Evolutionary conservation across 108 stramenopile species (phyloP).

Genomic region (Epithemia pelagica): DNA sequence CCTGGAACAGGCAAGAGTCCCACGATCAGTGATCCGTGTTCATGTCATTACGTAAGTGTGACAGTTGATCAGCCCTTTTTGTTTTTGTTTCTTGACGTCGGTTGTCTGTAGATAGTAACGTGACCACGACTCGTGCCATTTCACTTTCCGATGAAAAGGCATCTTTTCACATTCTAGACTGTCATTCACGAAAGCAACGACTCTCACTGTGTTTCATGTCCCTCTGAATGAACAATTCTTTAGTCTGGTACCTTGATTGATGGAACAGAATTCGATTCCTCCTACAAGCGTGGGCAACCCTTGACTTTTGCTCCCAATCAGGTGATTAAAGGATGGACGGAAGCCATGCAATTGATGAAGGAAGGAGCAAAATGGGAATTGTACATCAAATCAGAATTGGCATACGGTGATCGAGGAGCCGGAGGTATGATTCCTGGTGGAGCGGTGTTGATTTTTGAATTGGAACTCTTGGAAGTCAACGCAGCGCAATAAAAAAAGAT

Average conservation of each 20-base stretch:
- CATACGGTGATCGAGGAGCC: conserved; percentile 84
- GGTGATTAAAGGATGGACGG: conserved; percentile 85
- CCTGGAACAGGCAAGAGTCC: conserved; percentile 65
- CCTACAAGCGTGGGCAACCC: conserved; percentile 79
- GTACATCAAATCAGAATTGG: conserved; percentile 88
- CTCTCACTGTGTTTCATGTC: no score
- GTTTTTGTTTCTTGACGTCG: neutral
- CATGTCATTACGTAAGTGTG: conserved; percentile 77
- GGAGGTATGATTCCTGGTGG: conserved; percentile 68
- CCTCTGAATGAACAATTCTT: no score
- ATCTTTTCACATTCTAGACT: no score
- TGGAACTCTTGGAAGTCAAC: conserved; percentile 82
- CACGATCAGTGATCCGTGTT: conserved; percentile 47
- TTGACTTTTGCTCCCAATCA: conserved; percentile 90
- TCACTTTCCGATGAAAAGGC: no score
- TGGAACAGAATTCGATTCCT: conserved; percentile 89
- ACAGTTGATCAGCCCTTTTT: no score
- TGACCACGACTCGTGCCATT: no score
- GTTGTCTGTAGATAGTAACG: no score
- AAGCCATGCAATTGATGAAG: conserved; percentile 96
- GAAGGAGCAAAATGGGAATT: conserved; percentile 97
- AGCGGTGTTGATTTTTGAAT: conserved; percentile 80
- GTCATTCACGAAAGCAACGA: no score
- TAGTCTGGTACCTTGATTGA: conserved; percentile 74
- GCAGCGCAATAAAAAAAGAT: no score